Base-by-base conservation (phyloP, 257 asterid genomes). In the Solanum chiquidenum region DNA sequence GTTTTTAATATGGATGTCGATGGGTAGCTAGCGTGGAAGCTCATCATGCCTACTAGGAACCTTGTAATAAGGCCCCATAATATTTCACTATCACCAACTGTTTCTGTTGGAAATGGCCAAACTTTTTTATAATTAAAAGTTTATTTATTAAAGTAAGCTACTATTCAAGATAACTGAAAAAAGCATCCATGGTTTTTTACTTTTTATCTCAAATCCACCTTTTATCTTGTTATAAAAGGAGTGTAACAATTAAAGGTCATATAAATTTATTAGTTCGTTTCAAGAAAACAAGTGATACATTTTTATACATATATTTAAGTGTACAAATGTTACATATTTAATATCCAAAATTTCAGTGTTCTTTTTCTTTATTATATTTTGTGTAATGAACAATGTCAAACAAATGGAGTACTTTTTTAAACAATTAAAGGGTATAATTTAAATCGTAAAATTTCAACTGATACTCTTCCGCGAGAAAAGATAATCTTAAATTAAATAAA, bases 31-130 rank as follows among this genome's bases (percentile, higher is more conserved):
- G 89, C 87, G 93, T 93, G 94, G 94, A 92, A 90, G 91, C 86
- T 68, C 92, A 89, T 89, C 68, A 90, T 90, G 87, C 93, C 90
- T 90, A 93, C 92, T 46, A 89, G 96, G 94, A 92, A 88, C 87
- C 93, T 42, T 88, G 93, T 92, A 89, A 89, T 94, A 93, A 92
- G 93, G 91, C 66, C 94, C 96, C 94, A 90, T 89, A 69, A 12
- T 44, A 23, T 34, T 90, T 90, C 92, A 90, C 84, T 49, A 93
- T 91, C 94, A 88, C 88, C 90, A 87, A 91, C 93, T 89, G 93
- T 92, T 91, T 91, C 93, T 69, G 92, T 90, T 89, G 90, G 89
- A 73, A 84, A 85, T 87, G 74, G 89, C 88, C 90, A 77, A 85
- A 66, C 35, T 40, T 62, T 71, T 66, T 14, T 49, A 20, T 86